phyloP scores from a whole-genome alignment of 208 protist species.

The Leishmania mexicana region DNA sequence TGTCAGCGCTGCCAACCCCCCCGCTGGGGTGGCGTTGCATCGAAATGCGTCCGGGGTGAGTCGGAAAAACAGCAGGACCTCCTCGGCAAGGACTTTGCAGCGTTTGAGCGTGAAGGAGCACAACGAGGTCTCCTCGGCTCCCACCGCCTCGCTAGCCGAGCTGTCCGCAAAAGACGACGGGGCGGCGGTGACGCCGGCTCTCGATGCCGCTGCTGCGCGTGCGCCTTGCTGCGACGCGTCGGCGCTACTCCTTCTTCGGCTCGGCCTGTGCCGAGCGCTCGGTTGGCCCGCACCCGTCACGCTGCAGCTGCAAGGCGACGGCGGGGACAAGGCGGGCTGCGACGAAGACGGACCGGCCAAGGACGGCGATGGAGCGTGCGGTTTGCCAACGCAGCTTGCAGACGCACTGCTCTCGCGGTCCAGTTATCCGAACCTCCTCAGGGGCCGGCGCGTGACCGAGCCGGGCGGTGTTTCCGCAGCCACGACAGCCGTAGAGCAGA shows the following conservation, averaged over 20 bases:
- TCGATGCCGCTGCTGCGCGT: neutral
- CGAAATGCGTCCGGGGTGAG: neutral
- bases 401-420: slow-evolving; percentile 27
- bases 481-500: neutral
- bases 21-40: neutral
- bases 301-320: slow-evolving; percentile 2
- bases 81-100: neutral
- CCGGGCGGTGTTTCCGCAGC: too few species aligned
- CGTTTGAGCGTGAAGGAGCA: neutral
- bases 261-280: slow-evolving; percentile 37
- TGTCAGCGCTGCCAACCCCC: neutral
- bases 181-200: neutral
- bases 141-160: neutral
- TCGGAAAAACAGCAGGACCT: neutral
- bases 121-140: neutral
- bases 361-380: neutral
- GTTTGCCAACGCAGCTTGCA: slow-evolving; percentile 5
- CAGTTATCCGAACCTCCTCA: slow-evolving; percentile 3
- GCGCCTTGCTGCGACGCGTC: neutral
- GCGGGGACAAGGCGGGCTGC: neutral
- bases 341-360: neutral
- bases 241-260: slow-evolving; percentile 26
- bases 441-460: neutral
- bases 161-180: neutral
- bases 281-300: slow-evolving; percentile 28